phyloP scores from a whole-genome alignment of 768 basidiomycete genomes.

The Calocybe cyanea region DNA sequence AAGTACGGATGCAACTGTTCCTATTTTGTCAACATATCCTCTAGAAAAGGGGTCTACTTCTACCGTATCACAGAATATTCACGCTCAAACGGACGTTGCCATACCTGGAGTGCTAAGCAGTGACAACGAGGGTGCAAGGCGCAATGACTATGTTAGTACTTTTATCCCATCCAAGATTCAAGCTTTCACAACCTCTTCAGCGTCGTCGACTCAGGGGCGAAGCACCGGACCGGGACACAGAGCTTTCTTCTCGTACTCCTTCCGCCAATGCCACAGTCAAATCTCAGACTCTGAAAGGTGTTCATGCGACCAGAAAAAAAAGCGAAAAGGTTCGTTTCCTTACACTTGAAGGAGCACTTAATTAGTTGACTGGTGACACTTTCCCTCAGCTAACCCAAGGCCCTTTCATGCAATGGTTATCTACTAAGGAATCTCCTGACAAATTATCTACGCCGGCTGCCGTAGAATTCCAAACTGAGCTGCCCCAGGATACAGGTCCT shows the following conservation, averaged over 20 bases:
- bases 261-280: neutral
- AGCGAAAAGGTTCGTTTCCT: neutral
- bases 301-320: neutral
- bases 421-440: neutral
- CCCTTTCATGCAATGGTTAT: neutral
- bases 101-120: slow-evolving; percentile 6
- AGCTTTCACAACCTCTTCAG: neutral
- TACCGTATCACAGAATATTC: slow-evolving; percentile 9
- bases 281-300: neutral
- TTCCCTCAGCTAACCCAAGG: neutral
- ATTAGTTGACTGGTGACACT: neutral
- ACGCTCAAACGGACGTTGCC: slow-evolving; percentile 10
- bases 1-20: slow-evolving; percentile 1
- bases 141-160: slow-evolving; percentile 9
- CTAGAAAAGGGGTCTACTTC: slow-evolving; percentile 16
- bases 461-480: too few relatives aligned
- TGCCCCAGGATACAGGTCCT: too few relatives aligned
- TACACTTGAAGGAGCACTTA: neutral
- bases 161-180: neutral
- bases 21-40: slow-evolving; percentile 15
- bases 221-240: neutral
- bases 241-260: neutral
- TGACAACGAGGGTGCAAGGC: slow-evolving; percentile 10
- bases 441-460: neutral
- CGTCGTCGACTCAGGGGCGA: neutral